phyloP scores from a whole-genome alignment of 352 stramenopile species.

The Phytophthora hibernalis region DNA sequence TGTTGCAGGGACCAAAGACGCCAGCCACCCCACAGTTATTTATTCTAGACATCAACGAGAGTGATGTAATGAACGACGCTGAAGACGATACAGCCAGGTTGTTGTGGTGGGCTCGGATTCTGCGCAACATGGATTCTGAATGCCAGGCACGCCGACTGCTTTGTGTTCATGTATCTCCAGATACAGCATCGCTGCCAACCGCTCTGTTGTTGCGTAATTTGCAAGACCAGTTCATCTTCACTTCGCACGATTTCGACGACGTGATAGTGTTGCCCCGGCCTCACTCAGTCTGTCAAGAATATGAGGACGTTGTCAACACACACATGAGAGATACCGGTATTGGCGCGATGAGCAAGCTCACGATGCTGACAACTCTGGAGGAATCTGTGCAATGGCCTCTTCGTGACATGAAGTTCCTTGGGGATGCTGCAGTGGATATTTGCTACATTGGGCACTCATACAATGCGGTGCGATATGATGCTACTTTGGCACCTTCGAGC shows the following conservation, averaged over 20 bases:
- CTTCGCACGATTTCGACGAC: slow-evolving; percentile 23
- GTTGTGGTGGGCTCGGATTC: slow-evolving; percentile 34
- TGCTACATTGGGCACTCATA: slow-evolving; percentile 4
- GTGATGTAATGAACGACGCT: slow-evolving; percentile 16
- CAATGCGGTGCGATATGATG: slow-evolving; percentile 7
- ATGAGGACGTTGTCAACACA: slow-evolving; percentile 34
- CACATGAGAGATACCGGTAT: slow-evolving; percentile 9
- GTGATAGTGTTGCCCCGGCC: slow-evolving; percentile 23
- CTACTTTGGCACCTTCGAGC: slow-evolving; percentile 5
- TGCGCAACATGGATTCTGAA: slow-evolving; percentile 35
- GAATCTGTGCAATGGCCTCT: slow-evolving; percentile 31
- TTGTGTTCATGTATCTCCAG: slow-evolving; percentile 29
- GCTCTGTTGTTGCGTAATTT: slow-evolving; percentile 24
- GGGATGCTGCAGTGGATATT: slow-evolving; percentile 15
- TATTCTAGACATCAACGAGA: slow-evolving; percentile 42
- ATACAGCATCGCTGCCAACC: slow-evolving; percentile 9
- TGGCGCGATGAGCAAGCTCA: slow-evolving; percentile 29
- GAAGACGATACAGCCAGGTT: slow-evolving; percentile 20
- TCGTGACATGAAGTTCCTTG: slow-evolving; percentile 9
- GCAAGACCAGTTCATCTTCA: slow-evolving; percentile 21
- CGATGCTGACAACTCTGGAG: slow-evolving; percentile 33
- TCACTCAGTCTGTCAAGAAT: slow-evolving; percentile 26
- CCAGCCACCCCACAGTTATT: slow-evolving; percentile 26
- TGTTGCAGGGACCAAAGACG: background rate
- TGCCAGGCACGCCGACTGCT: slow-evolving; percentile 35